Conservation (phyloP, 805 yeast genomes). For the Novakomyces olei region DNA sequence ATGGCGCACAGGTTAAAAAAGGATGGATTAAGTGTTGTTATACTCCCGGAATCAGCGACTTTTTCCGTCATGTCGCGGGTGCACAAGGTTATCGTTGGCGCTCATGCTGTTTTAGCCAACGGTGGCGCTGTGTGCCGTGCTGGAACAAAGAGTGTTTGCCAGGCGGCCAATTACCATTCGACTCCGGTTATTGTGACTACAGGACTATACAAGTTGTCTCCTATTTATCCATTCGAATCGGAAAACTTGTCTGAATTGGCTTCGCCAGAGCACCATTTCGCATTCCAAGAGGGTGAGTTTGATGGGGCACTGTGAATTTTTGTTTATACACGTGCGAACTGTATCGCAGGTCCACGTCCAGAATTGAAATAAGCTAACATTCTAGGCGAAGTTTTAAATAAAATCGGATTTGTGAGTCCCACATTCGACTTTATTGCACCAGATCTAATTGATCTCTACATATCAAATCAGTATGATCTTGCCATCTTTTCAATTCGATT, state of each 20-base stretch:
- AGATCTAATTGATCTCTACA: slow-evolving; percentile 77
- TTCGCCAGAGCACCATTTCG: slow-evolving; percentile 70
- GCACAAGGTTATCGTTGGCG: slow-evolving; percentile 85
- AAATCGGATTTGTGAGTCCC: slow-evolving; percentile 69
- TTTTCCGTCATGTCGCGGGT: slow-evolving; percentile 94
- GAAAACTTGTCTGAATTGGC: slow-evolving; percentile 77
- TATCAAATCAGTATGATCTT: slow-evolving; percentile 53
- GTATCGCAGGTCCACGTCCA: too few species aligned
- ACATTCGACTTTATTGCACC: slow-evolving; percentile 80
- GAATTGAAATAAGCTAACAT: slow-evolving; percentile 14
- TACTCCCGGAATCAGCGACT: slow-evolving; percentile 80
- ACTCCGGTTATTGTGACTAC: slow-evolving; percentile 96
- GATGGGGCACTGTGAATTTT: too few species aligned
- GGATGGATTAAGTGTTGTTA: slow-evolving; percentile 70
- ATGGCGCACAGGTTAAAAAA: slow-evolving; percentile 63
- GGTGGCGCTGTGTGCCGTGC: slow-evolving; percentile 83
- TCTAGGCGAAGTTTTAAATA: too few species aligned
- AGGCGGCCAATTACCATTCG: slow-evolving; percentile 81
- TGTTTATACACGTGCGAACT: too few species aligned
- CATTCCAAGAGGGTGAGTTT: slow-evolving; percentile 42
- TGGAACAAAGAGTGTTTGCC: slow-evolving; percentile 83
- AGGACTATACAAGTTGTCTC: slow-evolving; percentile 80
- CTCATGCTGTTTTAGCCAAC: slow-evolving; percentile 71
- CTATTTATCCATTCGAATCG: slow-evolving; percentile 73
- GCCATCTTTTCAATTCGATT: too few species aligned